These are phyloP conservation scores for Dichotomopilus funicola DNA, from an alignment of 2,329 filamentous ascomycete genomes.

Conservation along the genomic window DNA sequence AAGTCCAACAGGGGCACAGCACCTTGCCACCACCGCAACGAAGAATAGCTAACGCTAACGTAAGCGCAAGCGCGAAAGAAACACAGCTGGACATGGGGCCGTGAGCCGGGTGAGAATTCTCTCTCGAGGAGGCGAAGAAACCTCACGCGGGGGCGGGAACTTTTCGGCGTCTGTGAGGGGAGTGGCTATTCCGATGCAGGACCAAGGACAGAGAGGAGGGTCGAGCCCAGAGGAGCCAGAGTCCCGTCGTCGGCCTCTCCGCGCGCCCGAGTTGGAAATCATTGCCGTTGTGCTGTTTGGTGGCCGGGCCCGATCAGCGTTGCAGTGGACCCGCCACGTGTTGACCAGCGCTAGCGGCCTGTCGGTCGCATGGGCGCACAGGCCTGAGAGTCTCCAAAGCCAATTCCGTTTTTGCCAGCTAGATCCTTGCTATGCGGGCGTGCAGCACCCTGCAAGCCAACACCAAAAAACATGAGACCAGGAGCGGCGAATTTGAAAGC, in stretches of 20 bases:
- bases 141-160: too few relatives aligned
- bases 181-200: too few relatives aligned
- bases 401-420: too few relatives aligned
- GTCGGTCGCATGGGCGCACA: constrained; percentile 5
- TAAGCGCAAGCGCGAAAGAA: background rate
- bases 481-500: too few relatives aligned
- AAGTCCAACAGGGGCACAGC: constrained; percentile 28
- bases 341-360: constrained; percentile 4
- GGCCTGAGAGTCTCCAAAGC: too few relatives aligned
- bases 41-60: too few relatives aligned
- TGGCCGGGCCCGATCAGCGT: constrained; percentile 9
- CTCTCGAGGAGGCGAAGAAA: too few relatives aligned
- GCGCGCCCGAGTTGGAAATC: background rate
- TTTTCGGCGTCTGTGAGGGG: background rate
- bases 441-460: too few relatives aligned
- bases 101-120: too few relatives aligned
- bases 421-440: too few relatives aligned
- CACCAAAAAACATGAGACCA: too few relatives aligned
- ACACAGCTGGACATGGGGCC: background rate
- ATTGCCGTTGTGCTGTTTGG: background rate
- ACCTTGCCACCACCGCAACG: background rate
- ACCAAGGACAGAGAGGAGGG: background rate
- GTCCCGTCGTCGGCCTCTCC: background rate
- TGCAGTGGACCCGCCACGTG: constrained; percentile 16
- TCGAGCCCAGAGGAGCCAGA: background rate